Evolutionary conservation across 2,329 filamentous ascomycete genomes (phyloP).

Genomic region (Alternaria atra): DNA sequence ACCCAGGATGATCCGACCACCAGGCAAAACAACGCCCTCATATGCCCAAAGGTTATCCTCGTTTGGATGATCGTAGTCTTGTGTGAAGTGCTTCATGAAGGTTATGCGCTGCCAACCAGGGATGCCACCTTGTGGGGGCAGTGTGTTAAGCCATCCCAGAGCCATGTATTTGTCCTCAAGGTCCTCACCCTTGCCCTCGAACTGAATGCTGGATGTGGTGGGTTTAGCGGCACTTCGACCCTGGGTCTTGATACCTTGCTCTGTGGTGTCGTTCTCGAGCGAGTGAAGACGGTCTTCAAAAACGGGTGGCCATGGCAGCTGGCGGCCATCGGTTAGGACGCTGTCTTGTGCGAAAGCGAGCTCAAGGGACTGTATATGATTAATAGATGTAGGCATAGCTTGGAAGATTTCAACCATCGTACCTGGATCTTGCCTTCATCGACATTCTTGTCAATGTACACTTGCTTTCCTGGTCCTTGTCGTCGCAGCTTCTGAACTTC

Average conservation of each 20-base stretch:
- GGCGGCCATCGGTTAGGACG: conserved; percentile 16
- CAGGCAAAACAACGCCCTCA: conserved; percentile 59
- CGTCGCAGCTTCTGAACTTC: conserved; percentile 30
- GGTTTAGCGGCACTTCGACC: conserved; percentile 16
- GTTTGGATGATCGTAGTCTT: conserved; percentile 38
- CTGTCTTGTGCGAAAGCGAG: conserved; percentile 39
- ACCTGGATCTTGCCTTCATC: conserved; percentile 44
- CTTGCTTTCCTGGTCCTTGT: conserved; percentile 29
- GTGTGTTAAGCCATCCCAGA: conserved; percentile 60
- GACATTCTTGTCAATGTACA: conserved; percentile 44
- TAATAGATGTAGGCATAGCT: conserved; percentile 10
- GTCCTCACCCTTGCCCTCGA: conserved; percentile 53
- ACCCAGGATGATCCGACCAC: conserved; percentile 58
- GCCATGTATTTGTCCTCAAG: conserved; percentile 44
- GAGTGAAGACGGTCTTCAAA: conserved; percentile 56
- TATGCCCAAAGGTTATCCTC: conserved; percentile 58
- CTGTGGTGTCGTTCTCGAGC: conserved; percentile 26
- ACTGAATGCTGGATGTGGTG: conserved; percentile 38
- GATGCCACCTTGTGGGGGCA: conserved; percentile 58
- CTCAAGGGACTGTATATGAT: conserved; percentile 41
- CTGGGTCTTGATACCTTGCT: conserved; percentile 18
- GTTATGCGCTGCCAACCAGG: conserved; percentile 64
- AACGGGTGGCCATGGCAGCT: conserved; percentile 45
- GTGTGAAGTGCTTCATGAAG: conserved; percentile 62
- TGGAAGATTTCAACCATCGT: conserved; percentile 5